phyloP scores from a whole-genome alignment of 768 basidiomycete species.

The Panaeolus cyanescens region DNA sequence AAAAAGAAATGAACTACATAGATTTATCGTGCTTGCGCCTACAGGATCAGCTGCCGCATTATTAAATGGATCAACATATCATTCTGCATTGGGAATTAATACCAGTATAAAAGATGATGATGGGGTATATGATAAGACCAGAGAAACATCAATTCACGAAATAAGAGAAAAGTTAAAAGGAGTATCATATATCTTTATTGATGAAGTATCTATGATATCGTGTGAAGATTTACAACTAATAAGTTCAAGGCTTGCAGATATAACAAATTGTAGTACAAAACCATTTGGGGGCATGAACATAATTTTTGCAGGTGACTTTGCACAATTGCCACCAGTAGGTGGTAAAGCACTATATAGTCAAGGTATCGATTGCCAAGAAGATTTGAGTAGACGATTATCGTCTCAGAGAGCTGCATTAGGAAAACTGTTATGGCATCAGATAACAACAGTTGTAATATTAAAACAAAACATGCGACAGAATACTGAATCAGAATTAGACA shows the following conservation, averaged over 20 bases:
- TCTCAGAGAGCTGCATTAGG: slow-evolving; percentile 25
- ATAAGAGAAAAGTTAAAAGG: slow-evolving; percentile 20
- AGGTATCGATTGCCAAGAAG: slow-evolving; percentile 3
- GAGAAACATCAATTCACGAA: slow-evolving; percentile 7
- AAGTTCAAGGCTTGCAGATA: slow-evolving; percentile 21
- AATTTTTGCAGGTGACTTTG: slow-evolving; percentile 51
- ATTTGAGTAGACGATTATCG: background rate
- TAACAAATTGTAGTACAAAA: slow-evolving; percentile 15
- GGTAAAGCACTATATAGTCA: slow-evolving; percentile 17
- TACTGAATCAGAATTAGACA: slow-evolving; percentile 21
- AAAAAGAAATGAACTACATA: slow-evolving; percentile 17
- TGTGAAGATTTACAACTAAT: slow-evolving; percentile 32
- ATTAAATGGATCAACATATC: slow-evolving; percentile 36
- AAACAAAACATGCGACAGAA: slow-evolving; percentile 34
- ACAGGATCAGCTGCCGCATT: slow-evolving; percentile 33
- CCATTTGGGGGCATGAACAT: slow-evolving; percentile 40
- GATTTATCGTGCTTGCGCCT: slow-evolving; percentile 28
- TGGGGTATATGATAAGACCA: slow-evolving; percentile 23
- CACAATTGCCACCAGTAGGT: slow-evolving; percentile 37
- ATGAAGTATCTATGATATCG: slow-evolving; percentile 46
- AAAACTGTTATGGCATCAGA: slow-evolving; percentile 32
- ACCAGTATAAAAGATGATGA: no score
- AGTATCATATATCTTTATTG: slow-evolving; percentile 41
- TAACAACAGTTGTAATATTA: slow-evolving; percentile 36
- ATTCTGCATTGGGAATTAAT: no score